Base-by-base conservation (phyloP, 129 eudicot species). In the Artemisia argyi region DNA sequence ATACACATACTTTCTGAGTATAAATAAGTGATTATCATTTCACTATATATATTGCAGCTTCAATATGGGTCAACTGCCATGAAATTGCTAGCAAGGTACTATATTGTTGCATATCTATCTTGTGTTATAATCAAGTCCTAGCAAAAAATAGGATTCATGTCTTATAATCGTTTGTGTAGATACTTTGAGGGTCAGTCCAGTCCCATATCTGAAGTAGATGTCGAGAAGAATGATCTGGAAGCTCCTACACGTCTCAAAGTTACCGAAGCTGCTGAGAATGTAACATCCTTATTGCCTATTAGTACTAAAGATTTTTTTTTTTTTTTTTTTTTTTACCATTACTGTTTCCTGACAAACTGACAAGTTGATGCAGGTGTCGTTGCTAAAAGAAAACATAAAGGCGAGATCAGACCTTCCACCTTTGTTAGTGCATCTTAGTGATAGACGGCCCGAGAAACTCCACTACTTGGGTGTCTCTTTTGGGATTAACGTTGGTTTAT, bases 391-490 rank as follows among this genome's bases (percentile, higher is more conserved):
- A 84, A 91, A 68, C 67, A 85, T 91, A 39, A 88, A 75, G 70
- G 95, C 97, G 0, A 83, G 85, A 71, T 61, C 83, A 54, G 77
- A 91, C 74, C 95, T 88, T 72, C 95, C 95, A 61, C 95, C 97
- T 47, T 58, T 91, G 63, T 88, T 91, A 59, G 83, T 82, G 18
- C 89, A 78, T 79, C 88, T 91, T 44, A 85, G 79, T 75, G 97
- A 91, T 52, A 73, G 97, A 65, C 80, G 73, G 26, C 88, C 92
- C 22, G 97, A 91, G 71, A 91, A 75, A 81, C 90, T 91, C 58
- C 95, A 91, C 75, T 91, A 91, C 39, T 30, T 88, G 58, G 96
- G 95, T 57, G 97, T 88, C 57, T 91, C 97, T 22, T 91, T 91
- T 65, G 92, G 95, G 65, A 92, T 88, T 61, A 91, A 90, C 19